Percentiles rank a stretch among this genome's conserved stretches.
phyloP scores from a whole-genome alignment of 257 asterid genomes.

The Nicotiana knightiana region DNA sequence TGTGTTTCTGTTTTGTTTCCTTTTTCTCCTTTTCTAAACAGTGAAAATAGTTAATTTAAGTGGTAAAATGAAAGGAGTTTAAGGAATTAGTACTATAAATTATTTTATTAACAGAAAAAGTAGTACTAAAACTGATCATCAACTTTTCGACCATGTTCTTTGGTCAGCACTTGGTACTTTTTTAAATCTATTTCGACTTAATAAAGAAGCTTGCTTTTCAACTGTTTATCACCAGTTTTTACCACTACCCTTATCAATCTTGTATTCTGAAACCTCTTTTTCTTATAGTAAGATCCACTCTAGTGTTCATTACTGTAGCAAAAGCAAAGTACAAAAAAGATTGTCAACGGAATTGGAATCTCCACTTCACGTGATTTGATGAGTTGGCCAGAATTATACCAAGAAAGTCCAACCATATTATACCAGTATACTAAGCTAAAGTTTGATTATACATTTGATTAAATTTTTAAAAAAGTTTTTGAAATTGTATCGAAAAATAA shows the following conservation, averaged over 20 bases:
- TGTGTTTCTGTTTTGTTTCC: constrained; percentile 29
- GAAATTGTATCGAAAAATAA: no score
- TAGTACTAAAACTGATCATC: neutral
- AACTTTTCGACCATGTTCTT: neutral
- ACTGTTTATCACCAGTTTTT: constrained; percentile 4
- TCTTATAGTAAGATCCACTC: no score
- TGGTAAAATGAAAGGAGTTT: neutral
- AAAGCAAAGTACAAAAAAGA: neutral
- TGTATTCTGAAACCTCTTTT: neutral
- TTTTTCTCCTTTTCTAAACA: neutral
- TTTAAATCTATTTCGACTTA: neutral
- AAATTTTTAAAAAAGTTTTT: no score
- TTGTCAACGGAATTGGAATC: neutral
- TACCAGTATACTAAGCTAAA: neutral
- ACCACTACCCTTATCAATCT: neutral
- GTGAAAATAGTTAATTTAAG: neutral
- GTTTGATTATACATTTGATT: no score
- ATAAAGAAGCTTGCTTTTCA: constrained; percentile 9
- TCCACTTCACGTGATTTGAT: neutral
- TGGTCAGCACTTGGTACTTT: constrained; percentile 6
- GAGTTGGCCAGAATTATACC: neutral
- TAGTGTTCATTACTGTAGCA: neutral
- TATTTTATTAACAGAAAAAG: neutral
- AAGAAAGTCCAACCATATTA: neutral
- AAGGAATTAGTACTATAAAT: neutral